Evolutionary conservation across 345 rosid species (phyloP), one percentile per base, ranked within the genome.

Genomic region (Gossypium ekmanianum): DNA sequence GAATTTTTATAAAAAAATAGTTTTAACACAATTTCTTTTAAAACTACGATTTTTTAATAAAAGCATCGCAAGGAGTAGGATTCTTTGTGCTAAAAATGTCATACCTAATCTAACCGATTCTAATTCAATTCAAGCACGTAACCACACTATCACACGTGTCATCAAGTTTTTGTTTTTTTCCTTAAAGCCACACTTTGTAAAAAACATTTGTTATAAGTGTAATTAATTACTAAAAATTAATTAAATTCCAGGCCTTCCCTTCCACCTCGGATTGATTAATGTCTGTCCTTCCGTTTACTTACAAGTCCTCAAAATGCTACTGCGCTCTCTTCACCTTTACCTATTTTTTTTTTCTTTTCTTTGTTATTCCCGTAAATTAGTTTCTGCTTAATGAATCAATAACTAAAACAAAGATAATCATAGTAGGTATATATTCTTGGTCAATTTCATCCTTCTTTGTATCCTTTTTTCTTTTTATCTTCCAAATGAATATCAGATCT

Each of bases 401-500:
- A 17, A 16, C 73, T 9, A 52, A 69, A 51, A 1, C 47, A 51
- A 59, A 51, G 58, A 17, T 68, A 27, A 51, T 29, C 61, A 29
- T n/a, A 26, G 61, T 70, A 70, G 61, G 73, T 47, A 51, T 29
- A n/a, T 69, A 10, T 69, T 69, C 45, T 17, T 27, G 16, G 51
- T 51, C 24, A 9, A 52, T 70, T 50, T 59, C 34, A 11, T 26
- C 44, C 22, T 1, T 50, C 27, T 24, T 29, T 68, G 47, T 27
- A 16, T 27, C 9, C 26, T 48, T 59, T 27, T 27, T 7, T 9
- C 29, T 26, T 27, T 27, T 16, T 27, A 4, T 29, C 47, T 52
- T 70, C 73, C 17, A 4, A 69, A 70, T 70, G 73, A 29, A 17
- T 56, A 52, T 70, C 18, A 39, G 59, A 51, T 70, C 73, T 51